These are phyloP conservation scores for Drosera capensis DNA, from an alignment of 148 eudicot species.

Conservation along the genomic window DNA sequence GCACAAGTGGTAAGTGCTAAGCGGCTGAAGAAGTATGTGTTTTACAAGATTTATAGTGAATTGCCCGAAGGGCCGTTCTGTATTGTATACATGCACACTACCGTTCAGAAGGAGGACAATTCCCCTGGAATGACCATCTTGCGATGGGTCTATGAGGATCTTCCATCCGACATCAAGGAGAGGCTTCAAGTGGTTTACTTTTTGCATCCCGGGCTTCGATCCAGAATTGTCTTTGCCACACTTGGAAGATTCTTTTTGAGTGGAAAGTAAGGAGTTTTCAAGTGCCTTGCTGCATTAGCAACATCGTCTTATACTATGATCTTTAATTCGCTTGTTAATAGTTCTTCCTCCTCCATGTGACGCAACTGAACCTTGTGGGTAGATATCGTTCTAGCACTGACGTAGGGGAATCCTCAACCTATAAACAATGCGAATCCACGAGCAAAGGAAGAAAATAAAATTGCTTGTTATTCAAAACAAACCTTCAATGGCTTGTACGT, in stretches of 20 bases:
- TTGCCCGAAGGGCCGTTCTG: slow-evolving; percentile 73
- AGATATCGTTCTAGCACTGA: too few relatives aligned
- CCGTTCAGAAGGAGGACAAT: slow-evolving; percentile 80
- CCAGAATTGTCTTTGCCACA: slow-evolving; percentile 83
- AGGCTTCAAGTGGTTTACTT: slow-evolving; percentile 85
- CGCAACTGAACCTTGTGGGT: too few relatives aligned
- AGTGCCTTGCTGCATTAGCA: neutral
- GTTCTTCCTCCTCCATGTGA: too few relatives aligned
- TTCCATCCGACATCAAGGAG: slow-evolving; percentile 65
- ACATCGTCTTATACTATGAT: neutral
- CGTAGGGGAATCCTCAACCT: too few relatives aligned
- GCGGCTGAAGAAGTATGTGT: slow-evolving; percentile 65
- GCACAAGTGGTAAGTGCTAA: slow-evolving; percentile 60
- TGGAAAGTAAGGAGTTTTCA: slow-evolving; percentile 53
- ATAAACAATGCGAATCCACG: too few relatives aligned
- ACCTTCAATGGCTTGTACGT: too few relatives aligned
- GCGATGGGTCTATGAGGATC: slow-evolving; percentile 95
- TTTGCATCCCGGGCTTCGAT: slow-evolving; percentile 86
- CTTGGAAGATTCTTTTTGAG: slow-evolving; percentile 80
- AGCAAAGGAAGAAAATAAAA: too few relatives aligned
- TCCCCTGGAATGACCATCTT: slow-evolving; percentile 78
- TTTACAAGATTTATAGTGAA: slow-evolving; percentile 55
- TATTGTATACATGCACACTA: slow-evolving; percentile 76
- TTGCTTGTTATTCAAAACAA: too few relatives aligned
- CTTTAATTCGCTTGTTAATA: neutral